A percentile compares a stretch with the other conserved stretches of the same genome.
phyloP scores from a whole-genome alignment of 352 stramenopile species.

The Phytophthora nicotianae region DNA sequence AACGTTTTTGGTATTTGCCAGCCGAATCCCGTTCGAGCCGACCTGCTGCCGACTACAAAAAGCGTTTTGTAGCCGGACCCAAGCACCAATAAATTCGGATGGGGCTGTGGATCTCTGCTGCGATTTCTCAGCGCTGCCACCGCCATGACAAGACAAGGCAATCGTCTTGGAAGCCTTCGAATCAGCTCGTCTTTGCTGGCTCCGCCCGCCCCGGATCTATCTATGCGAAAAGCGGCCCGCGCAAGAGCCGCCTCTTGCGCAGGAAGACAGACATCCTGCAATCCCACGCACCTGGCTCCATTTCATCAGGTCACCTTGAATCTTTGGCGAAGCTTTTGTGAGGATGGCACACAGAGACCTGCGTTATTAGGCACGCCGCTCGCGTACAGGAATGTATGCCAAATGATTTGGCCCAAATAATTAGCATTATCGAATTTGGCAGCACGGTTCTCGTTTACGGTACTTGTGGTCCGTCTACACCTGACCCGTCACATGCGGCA shows the following conservation, averaged over 20 bases:
- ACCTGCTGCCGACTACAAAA: conserved; percentile 9
- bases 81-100: conserved; percentile 15
- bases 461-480: conserved; percentile 19
- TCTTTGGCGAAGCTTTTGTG: not conserved
- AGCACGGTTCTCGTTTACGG: too few relatives aligned
- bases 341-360: not conserved
- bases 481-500: conserved; percentile 28
- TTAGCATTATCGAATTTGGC: too few relatives aligned
- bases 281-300: conserved; percentile 13
- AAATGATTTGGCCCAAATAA: too few relatives aligned
- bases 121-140: not conserved
- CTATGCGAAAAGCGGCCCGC: conserved; percentile 32
- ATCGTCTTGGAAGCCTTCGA: not conserved
- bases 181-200: conserved; percentile 10
- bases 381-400: too few relatives aligned
- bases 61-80: not conserved
- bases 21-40: conserved; percentile 9
- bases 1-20: not conserved
- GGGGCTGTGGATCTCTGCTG: not conserved
- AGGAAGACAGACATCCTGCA: conserved; percentile 17
- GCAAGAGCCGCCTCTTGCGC: conserved; percentile 19
- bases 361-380: too few relatives aligned
- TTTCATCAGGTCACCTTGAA: conserved; percentile 4
- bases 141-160: not conserved
- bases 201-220: conserved; percentile 13